These are phyloP conservation scores for Nidula microcarpa DNA, from an alignment of 768 basidiomycete genomes.

Conservation along the genomic window DNA sequence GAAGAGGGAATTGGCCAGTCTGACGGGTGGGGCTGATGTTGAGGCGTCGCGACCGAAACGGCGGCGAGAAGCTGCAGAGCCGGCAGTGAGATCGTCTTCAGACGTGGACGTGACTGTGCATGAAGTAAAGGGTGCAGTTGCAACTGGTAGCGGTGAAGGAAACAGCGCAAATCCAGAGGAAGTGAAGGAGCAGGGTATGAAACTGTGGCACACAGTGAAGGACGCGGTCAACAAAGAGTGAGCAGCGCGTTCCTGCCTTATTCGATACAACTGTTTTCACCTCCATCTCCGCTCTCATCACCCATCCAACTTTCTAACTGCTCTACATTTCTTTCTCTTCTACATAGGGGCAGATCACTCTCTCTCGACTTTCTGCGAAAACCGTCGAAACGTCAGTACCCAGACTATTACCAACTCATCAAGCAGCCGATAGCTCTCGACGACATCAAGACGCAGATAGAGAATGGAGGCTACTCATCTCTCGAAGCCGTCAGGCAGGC, in stretches of 20 bases:
- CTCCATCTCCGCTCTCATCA: slow-evolving; percentile 16
- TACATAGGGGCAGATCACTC: slow-evolving; percentile 57
- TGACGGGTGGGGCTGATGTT: slow-evolving; percentile 26
- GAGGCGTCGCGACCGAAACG: slow-evolving; percentile 43
- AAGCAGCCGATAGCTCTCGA: slow-evolving; percentile 81
- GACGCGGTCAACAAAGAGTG: slow-evolving; percentile 87
- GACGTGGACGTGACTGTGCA: slow-evolving; percentile 38
- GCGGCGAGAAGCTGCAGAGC: slow-evolving; percentile 29
- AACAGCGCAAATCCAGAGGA: slow-evolving; percentile 26
- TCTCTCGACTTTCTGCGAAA: slow-evolving; percentile 65
- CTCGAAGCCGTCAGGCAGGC: slow-evolving; percentile 67
- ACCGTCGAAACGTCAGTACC: slow-evolving; percentile 69
- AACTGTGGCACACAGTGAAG: slow-evolving; percentile 75
- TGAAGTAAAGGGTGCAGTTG: slow-evolving; percentile 21
- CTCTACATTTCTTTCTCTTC: slow-evolving; percentile 16
- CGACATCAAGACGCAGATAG: slow-evolving; percentile 81
- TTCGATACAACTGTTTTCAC: slow-evolving; percentile 33
- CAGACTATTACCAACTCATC: slow-evolving; percentile 86
- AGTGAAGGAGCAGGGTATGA: slow-evolving; percentile 65
- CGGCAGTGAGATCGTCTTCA: slow-evolving; percentile 23
- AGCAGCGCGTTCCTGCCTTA: slow-evolving; percentile 49
- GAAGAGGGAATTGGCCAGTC: slow-evolving; percentile 35
- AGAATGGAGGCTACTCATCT: slow-evolving; percentile 53
- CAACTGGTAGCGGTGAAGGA: slow-evolving; percentile 11
- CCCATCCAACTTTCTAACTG: slow-evolving; percentile 14